Percentiles rank a stretch among this genome's conserved stretches.
Evolutionary conservation across 768 basidiomycete species (phyloP).

Genomic region (Psilocybe subaeruginosa): DNA sequence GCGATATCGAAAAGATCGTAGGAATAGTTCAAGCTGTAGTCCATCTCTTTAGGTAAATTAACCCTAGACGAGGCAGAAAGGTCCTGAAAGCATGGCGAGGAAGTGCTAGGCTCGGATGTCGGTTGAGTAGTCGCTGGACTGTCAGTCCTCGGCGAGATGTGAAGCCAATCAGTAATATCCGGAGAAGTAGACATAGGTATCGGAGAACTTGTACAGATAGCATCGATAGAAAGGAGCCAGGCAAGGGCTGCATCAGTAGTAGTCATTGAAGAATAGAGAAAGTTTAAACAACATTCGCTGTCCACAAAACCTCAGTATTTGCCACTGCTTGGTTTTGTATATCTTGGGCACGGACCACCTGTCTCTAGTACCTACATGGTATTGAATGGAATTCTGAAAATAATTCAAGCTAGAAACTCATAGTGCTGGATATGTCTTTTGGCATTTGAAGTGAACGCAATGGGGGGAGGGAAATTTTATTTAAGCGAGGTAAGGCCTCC

Average conservation of each 20-base stretch:
- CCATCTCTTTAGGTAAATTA: slow-evolving; percentile 15
- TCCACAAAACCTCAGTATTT: neutral
- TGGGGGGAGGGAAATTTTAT: no score
- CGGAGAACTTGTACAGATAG: slow-evolving; percentile 22
- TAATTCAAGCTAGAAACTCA: no score
- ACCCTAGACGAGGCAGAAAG: slow-evolving; percentile 21
- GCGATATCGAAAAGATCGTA: slow-evolving; percentile 16
- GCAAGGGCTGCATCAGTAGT: slow-evolving; percentile 22
- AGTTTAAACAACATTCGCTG: neutral
- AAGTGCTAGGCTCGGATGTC: slow-evolving; percentile 15
- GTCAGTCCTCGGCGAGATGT: slow-evolving; percentile 24
- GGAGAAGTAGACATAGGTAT: slow-evolving; percentile 20
- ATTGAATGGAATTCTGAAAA: no score
- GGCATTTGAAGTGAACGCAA: no score
- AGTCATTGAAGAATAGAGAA: slow-evolving; percentile 13
- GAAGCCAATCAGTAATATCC: slow-evolving; percentile 33
- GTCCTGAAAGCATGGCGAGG: slow-evolving; percentile 24
- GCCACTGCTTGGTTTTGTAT: slow-evolving; percentile 6
- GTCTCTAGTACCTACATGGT: neutral
- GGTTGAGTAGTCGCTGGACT: slow-evolving; percentile 11
- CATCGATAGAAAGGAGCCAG: slow-evolving; percentile 24
- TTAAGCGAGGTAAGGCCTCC: no score
- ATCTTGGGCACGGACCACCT: slow-evolving; percentile 2
- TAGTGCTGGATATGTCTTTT: no score
- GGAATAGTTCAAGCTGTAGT: slow-evolving; percentile 18